These are phyloP conservation scores for Amoebophrya sp. DNA, from an alignment of 169 alveolate genomes.

Conservation along the genomic window DNA sequence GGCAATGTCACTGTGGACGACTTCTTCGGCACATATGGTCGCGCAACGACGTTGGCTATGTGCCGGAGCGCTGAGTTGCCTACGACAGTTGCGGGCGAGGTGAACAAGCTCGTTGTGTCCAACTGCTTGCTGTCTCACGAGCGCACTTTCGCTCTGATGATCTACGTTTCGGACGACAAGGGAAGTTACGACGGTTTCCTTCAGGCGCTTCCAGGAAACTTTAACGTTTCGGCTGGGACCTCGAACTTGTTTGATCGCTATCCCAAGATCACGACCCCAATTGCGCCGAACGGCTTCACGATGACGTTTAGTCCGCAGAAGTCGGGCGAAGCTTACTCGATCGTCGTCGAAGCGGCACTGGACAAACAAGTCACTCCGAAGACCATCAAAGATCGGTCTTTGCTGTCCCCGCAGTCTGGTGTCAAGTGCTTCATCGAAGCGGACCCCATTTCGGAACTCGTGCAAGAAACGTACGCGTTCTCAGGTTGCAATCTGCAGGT, in stretches of 20 bases:
- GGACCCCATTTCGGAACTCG: neutral
- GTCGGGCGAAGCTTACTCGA: neutral
- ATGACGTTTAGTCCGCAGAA: neutral
- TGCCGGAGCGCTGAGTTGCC: neutral
- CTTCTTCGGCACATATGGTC: neutral
- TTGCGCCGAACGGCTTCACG: neutral
- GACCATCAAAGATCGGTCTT: neutral
- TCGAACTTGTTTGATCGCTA: neutral
- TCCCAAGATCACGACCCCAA: neutral
- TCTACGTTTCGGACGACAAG: neutral
- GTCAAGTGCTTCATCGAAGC: slow-evolving; percentile 15
- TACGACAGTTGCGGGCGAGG: neutral
- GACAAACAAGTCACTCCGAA: neutral
- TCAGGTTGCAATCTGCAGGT: neutral
- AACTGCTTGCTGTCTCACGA: slow-evolving; percentile 14
- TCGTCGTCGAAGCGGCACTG: neutral
- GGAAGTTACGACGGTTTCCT: neutral
- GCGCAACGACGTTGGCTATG: neutral
- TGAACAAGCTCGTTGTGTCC: neutral
- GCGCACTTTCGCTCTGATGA: slow-evolving; percentile 9
- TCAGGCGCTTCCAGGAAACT: neutral
- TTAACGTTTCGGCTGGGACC: neutral
- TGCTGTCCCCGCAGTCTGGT: neutral
- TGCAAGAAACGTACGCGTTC: neutral
- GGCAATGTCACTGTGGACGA: slow-evolving; percentile 4